phyloP scores from a whole-genome alignment of 148 eudicot genomes.

The Nepenthes gracilis region DNA sequence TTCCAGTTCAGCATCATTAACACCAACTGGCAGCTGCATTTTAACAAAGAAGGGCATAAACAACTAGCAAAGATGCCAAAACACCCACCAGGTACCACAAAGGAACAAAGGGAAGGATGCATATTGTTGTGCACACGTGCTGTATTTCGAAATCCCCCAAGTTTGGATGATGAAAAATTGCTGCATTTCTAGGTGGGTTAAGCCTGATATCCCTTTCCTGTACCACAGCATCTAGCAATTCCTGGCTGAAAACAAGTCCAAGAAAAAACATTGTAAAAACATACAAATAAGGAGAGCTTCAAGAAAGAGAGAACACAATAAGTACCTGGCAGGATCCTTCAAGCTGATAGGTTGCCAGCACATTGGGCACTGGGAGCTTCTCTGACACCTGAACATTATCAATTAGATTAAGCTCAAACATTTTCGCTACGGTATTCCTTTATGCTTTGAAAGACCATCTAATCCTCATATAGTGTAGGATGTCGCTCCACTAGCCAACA shows the following conservation, averaged over 20 bases:
- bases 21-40: conserved; percentile 64
- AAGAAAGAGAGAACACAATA: neutral
- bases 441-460: no score
- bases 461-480: no score
- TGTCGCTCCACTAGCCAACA: no score
- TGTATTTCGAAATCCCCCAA: conserved; percentile 84
- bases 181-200: conserved; percentile 56
- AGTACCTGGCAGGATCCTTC: conserved; percentile 78
- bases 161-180: conserved; percentile 86
- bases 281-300: neutral
- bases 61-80: neutral
- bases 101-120: neutral
- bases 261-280: neutral
- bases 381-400: conserved; percentile 64
- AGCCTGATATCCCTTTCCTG: conserved; percentile 59
- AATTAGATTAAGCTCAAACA: neutral
- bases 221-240: conserved; percentile 78
- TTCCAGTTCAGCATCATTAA: conserved; percentile 86
- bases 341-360: conserved; percentile 91
- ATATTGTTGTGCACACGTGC: conserved; percentile 35
- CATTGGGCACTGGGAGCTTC: conserved; percentile 99
- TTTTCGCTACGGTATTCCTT: no score
- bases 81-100: neutral
- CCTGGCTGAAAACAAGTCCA: conserved; percentile 52
- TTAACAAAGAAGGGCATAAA: neutral